Conservation (phyloP, 2,329 filamentous ascomycete species). For the Lasiodiplodia hormozganensis region DNA sequence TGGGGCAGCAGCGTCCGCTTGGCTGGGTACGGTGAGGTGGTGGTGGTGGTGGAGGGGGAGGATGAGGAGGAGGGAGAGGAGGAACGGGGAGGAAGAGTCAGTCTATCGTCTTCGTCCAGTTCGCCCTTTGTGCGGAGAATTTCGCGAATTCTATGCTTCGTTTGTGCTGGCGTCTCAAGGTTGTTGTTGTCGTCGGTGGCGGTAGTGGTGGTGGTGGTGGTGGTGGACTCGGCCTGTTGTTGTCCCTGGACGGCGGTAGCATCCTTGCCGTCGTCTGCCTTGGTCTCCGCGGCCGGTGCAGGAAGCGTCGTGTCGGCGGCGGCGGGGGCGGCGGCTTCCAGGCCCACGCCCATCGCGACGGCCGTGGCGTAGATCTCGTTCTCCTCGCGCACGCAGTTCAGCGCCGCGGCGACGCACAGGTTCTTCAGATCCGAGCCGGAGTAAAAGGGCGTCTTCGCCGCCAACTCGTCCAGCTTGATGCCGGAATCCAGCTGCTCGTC, state of each 20-base stretch:
- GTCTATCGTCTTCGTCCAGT: neutral
- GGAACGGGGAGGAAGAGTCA: neutral
- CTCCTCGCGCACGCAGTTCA: slow-evolving; percentile 81
- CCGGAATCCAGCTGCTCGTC: slow-evolving; percentile 68
- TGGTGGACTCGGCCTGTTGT: neutral
- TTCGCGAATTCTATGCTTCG: too few relatives aligned
- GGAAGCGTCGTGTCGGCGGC: neutral
- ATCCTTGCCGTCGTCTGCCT: neutral
- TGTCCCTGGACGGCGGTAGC: neutral
- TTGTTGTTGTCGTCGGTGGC: neutral
- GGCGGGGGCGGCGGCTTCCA: neutral
- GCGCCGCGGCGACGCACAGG: slow-evolving; percentile 77
- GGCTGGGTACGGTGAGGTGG: slow-evolving; percentile 38
- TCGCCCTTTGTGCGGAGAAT: neutral
- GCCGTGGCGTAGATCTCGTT: slow-evolving; percentile 49
- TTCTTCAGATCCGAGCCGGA: slow-evolving; percentile 87
- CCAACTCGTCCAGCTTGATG: slow-evolving; percentile 68
- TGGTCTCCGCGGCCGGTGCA: neutral
- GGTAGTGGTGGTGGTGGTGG: neutral
- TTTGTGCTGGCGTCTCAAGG: too few relatives aligned
- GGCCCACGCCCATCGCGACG: neutral
- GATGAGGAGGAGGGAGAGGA: neutral
- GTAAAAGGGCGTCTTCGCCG: slow-evolving; percentile 75
- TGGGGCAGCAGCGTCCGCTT: slow-evolving; percentile 65
- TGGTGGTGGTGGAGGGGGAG: too few relatives aligned